These are phyloP conservation scores for Periconia macrospinosa DNA, from an alignment of 2,329 filamentous ascomycete species.

Conservation along the genomic window DNA sequence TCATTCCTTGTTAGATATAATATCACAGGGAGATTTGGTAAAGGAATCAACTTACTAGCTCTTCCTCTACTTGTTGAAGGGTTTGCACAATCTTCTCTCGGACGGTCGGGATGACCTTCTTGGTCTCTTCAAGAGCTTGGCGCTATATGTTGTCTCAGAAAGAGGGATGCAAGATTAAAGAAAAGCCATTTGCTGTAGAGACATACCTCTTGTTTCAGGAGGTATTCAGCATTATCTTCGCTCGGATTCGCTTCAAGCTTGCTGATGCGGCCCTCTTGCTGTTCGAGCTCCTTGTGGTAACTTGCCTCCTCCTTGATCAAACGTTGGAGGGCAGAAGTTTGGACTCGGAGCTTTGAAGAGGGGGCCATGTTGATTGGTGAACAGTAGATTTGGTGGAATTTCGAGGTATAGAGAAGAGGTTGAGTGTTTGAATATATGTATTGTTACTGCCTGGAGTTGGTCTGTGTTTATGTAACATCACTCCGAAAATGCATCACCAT, in stretches of 20 bases:
- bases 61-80: slow-evolving; percentile 71
- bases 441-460: slow-evolving; percentile 15
- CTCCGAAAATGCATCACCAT: slow-evolving; percentile 21
- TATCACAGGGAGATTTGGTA: background rate
- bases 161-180: slow-evolving; percentile 5
- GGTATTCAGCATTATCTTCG: slow-evolving; percentile 76
- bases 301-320: slow-evolving; percentile 89
- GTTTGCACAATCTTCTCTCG: slow-evolving; percentile 71
- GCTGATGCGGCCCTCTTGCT: slow-evolving; percentile 72
- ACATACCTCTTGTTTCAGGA: slow-evolving; percentile 81
- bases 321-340: slow-evolving; percentile 76
- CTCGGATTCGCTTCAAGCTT: slow-evolving; percentile 64
- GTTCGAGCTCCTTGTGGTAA: slow-evolving; percentile 82
- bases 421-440: slow-evolving; percentile 10
- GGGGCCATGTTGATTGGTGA: slow-evolving; percentile 64
- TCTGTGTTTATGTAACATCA: slow-evolving; percentile 13
- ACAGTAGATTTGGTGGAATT: background rate
- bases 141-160: slow-evolving; percentile 53
- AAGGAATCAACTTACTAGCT: slow-evolving; percentile 64
- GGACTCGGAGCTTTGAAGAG: slow-evolving; percentile 75
- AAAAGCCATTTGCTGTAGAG: background rate
- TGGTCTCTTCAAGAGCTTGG: slow-evolving; percentile 83
- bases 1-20: background rate
- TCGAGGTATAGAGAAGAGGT: background rate
- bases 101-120: slow-evolving; percentile 75